Percentiles rank a stretch among this genome's conserved stretches.
Evolutionary conservation across 495 filamentous ascomycete species (phyloP).

Genomic region (Penicillium fimorum): DNA sequence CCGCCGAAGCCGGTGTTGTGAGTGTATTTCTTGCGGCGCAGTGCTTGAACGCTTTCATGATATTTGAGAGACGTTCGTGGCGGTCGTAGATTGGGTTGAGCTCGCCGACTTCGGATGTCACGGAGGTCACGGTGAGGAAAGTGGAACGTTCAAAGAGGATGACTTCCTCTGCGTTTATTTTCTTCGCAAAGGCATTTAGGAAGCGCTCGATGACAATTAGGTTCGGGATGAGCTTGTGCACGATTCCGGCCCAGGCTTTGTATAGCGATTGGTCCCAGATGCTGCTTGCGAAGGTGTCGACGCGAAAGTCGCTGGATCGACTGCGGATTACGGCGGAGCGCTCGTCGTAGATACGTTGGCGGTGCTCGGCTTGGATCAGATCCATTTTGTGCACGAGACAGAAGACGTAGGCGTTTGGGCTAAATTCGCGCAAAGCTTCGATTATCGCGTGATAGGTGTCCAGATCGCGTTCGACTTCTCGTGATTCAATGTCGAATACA

Average conservation of each 20-base stretch:
- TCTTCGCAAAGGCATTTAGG: constrained; percentile 69
- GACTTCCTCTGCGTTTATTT: constrained; percentile 89
- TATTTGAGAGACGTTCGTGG: constrained; percentile 91
- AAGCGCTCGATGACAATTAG: constrained; percentile 84
- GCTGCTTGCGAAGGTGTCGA: constrained; percentile 81
- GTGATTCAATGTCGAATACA: constrained; percentile 96
- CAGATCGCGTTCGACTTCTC: constrained; percentile 87
- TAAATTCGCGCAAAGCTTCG: constrained; percentile 78
- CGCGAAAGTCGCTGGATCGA: constrained; percentile 67
- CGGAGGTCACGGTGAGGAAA: constrained; percentile 87
- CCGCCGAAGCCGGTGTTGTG: constrained; percentile 51
- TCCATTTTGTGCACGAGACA: constrained; percentile 98
- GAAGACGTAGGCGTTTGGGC: constrained; percentile 80
- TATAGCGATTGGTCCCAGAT: constrained; percentile 99
- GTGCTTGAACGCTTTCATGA: constrained; percentile 97
- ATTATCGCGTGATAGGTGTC: constrained; percentile 86
- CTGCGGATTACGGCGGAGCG: constrained; percentile 68
- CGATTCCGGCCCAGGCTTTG: constrained; percentile 95
- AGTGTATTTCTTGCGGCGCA: constrained; percentile 59
- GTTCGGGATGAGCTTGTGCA: constrained; percentile 94
- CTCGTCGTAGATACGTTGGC: constrained; percentile 78
- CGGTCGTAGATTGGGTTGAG: constrained; percentile 87
- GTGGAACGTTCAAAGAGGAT: constrained; percentile 94
- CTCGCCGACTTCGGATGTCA: constrained; percentile 68
- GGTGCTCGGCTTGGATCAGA: constrained; percentile 76